Conservation (phyloP, 768 basidiomycete species). For the Gelatoporia subvermispora region DNA sequence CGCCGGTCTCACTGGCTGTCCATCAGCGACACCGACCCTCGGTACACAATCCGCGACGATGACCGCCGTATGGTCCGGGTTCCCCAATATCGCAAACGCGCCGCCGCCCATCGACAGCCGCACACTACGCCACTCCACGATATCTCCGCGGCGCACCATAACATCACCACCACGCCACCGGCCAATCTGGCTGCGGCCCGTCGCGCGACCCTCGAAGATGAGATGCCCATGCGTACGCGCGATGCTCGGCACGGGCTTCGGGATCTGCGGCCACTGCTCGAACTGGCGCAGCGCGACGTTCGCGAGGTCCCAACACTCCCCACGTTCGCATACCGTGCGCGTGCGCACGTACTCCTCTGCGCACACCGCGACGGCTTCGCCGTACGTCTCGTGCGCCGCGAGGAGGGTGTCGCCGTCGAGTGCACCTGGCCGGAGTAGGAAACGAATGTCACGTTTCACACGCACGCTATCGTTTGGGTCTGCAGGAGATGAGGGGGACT, state of each 20-base stretch:
- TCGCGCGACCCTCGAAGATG: slow-evolving; percentile 39
- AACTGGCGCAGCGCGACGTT: slow-evolving; percentile 43
- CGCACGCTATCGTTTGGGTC: slow-evolving; percentile 26
- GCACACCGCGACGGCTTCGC: slow-evolving; percentile 42
- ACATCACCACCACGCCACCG: slow-evolving; percentile 50
- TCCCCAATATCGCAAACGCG: slow-evolving; percentile 32
- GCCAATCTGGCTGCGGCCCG: slow-evolving; percentile 27
- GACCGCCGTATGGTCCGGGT: slow-evolving; percentile 53
- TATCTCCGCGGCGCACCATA: slow-evolving; percentile 47
- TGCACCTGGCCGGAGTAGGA: slow-evolving; percentile 35
- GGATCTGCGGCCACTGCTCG: slow-evolving; percentile 35
- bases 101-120: slow-evolving; percentile 26
- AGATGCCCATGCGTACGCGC: slow-evolving; percentile 52
- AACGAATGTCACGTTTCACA: slow-evolving; percentile 33
- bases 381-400: slow-evolving; percentile 43
- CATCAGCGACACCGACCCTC: slow-evolving; percentile 26
- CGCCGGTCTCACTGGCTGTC: slow-evolving; percentile 30
- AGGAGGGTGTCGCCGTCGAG: slow-evolving; percentile 31
- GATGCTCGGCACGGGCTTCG: slow-evolving; percentile 43
- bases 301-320: slow-evolving; percentile 58
- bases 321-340: slow-evolving; percentile 42
- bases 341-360: slow-evolving; percentile 41
- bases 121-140: slow-evolving; percentile 48
- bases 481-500: slow-evolving; percentile 25
- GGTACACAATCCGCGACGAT: slow-evolving; percentile 38